Conservation (phyloP, 179 eudicot genomes). For the Camellia oleifera region DNA sequence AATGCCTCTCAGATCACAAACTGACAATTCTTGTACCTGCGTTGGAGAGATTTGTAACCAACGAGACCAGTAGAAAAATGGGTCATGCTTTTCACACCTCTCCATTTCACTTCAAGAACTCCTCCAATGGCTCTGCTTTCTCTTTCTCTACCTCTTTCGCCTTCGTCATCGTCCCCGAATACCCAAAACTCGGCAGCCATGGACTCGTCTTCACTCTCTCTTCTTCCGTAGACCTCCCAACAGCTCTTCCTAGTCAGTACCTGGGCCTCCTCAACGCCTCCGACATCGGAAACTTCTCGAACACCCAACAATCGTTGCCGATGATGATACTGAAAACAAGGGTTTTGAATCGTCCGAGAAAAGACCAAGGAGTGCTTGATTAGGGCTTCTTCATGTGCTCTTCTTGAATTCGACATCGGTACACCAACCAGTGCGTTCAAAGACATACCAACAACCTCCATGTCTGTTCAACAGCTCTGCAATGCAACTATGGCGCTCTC, state of each 20-base stretch:
- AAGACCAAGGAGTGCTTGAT: too few species aligned
- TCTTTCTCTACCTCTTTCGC: slow-evolving; percentile 48
- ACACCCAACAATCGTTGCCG: too few species aligned
- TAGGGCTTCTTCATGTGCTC: too few species aligned
- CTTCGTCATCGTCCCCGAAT: slow-evolving; percentile 42
- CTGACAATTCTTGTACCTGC: slow-evolving; percentile 82
- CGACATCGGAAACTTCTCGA: slow-evolving; percentile 29
- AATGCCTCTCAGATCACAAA: slow-evolving; percentile 68
- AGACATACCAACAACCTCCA: too few species aligned
- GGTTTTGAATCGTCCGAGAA: too few species aligned
- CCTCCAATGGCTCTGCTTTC: slow-evolving; percentile 21
- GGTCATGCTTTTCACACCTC: slow-evolving; percentile 40
- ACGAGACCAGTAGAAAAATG: slow-evolving; percentile 36
- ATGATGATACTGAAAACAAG: too few species aligned
- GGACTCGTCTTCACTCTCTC: slow-evolving; percentile 45
- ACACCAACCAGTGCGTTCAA: too few species aligned
- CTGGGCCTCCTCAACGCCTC: slow-evolving; percentile 39
- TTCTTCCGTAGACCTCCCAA: slow-evolving; percentile 27
- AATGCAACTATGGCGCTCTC: too few species aligned
- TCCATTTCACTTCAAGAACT: slow-evolving; percentile 25
- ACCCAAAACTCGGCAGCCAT: slow-evolving; percentile 48
- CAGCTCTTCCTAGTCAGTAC: slow-evolving; percentile 49
- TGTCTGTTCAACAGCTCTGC: too few species aligned
- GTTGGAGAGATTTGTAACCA: slow-evolving; percentile 88
- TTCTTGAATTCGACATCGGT: too few species aligned